phyloP scores from a whole-genome alignment of 257 asterid species.

The Penstemon davidsonii region DNA sequence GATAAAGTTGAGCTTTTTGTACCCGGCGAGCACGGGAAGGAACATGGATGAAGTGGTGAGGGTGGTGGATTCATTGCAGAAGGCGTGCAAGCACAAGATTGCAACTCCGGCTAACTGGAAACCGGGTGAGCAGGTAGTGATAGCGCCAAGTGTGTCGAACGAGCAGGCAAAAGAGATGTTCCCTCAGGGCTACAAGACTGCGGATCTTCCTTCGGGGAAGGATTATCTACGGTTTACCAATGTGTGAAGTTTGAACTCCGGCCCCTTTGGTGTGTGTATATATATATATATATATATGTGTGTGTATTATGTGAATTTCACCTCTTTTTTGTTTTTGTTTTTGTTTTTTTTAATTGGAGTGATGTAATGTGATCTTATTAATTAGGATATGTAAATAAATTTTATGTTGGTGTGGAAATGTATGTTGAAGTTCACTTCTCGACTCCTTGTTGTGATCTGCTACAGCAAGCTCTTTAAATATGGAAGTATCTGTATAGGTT shows the following conservation, averaged over 20 bases:
- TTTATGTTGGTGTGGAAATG: too few relatives aligned
- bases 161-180: constrained; percentile 66
- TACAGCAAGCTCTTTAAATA: too few relatives aligned
- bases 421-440: too few relatives aligned
- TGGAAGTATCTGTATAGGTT: too few relatives aligned
- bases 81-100: constrained; percentile 58
- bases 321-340: too few relatives aligned
- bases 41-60: constrained; percentile 90
- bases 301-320: too few relatives aligned
- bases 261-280: too few relatives aligned
- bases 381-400: too few relatives aligned
- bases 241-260: constrained; percentile 12
- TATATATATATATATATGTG: too few relatives aligned
- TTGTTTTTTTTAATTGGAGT: too few relatives aligned
- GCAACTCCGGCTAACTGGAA: constrained; percentile 91
- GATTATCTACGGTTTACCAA: constrained; percentile 64
- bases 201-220: constrained; percentile 67
- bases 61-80: constrained; percentile 64
- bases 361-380: too few relatives aligned
- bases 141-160: constrained; percentile 51
- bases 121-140: constrained; percentile 62
- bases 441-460: too few relatives aligned
- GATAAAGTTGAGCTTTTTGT: constrained; percentile 77
- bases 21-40: constrained; percentile 81
- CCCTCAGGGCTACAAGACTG: constrained; percentile 55